Percentiles rank a stretch among this genome's conserved stretches.
Conservation (phyloP, 2,329 filamentous ascomycete genomes). For the Colletotrichum neosansevieriae region DNA sequence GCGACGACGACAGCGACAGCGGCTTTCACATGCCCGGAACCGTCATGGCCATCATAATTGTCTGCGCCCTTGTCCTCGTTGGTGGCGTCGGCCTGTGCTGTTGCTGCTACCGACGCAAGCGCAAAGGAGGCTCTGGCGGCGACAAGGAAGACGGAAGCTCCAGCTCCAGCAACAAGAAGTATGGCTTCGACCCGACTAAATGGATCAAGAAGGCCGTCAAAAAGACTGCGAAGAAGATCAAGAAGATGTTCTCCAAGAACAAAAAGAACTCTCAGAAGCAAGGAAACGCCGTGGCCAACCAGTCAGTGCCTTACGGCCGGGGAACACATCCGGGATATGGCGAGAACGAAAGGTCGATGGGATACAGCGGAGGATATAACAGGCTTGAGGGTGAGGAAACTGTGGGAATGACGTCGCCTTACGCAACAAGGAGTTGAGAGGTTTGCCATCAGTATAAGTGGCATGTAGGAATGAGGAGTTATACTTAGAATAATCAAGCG, state of each 20-base stretch:
- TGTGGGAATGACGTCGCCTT: conserved; percentile 16
- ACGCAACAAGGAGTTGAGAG: neutral
- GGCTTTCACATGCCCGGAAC: conserved; percentile 9
- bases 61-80: conserved; percentile 13
- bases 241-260: conserved; percentile 29
- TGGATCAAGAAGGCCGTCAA: conserved; percentile 29
- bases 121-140: conserved; percentile 2
- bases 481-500: no score
- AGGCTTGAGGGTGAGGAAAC: conserved; percentile 14
- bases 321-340: conserved; percentile 27
- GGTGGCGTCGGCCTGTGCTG: conserved; percentile 9
- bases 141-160: conserved; percentile 1
- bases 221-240: conserved; percentile 28
- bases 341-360: conserved; percentile 12
- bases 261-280: conserved; percentile 12
- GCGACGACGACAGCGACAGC: conserved; percentile 15
- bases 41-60: conserved; percentile 15
- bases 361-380: conserved; percentile 16
- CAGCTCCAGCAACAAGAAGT: conserved; percentile 8
- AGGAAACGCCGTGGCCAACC: neutral
- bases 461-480: neutral
- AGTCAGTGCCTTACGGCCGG: neutral
- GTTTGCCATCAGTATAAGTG: neutral
- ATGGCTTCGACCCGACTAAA: conserved; percentile 11
- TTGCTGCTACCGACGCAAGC: conserved; percentile 20